A percentile compares a stretch with the other conserved stretches of the same genome.
Conservation (phyloP, 139 green algal species). For the Chlorella vulgaris region DNA sequence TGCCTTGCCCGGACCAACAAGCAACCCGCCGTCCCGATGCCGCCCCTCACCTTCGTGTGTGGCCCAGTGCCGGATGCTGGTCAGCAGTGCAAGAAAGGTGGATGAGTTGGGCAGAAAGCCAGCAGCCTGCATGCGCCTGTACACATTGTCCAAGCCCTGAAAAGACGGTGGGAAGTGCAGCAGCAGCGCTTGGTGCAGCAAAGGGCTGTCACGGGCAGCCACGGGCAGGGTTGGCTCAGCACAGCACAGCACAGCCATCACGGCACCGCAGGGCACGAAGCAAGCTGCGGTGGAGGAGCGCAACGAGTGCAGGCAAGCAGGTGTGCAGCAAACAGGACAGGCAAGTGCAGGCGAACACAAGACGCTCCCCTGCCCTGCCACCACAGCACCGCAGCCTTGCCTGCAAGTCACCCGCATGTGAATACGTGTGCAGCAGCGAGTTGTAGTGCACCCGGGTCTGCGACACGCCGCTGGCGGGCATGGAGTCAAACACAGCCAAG, state of each 20-base stretch:
- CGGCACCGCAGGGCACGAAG: too few relatives aligned
- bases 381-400: too few relatives aligned
- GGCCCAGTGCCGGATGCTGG: slow-evolving; percentile 1
- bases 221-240: too few relatives aligned
- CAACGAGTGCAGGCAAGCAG: too few relatives aligned
- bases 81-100: slow-evolving; percentile 9
- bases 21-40: too few relatives aligned
- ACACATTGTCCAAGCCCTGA: background rate
- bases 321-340: too few relatives aligned
- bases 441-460: slow-evolving; percentile 10
- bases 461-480: background rate
- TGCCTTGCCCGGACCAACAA: too few relatives aligned
- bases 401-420: background rate
- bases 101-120: background rate
- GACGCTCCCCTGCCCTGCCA: too few relatives aligned
- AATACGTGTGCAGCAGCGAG: background rate
- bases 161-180: background rate
- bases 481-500: background rate
- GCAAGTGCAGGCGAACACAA: too few relatives aligned
- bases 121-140: slow-evolving; percentile 1
- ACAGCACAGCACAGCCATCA: too few relatives aligned
- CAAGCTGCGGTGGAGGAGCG: too few relatives aligned
- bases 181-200: background rate
- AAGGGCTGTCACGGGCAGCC: too few relatives aligned
- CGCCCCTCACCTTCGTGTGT: background rate